Percentiles rank a stretch among this genome's conserved stretches.
phyloP scores from a whole-genome alignment of 2,329 filamentous ascomycete species.

The Arachnomyces sp. region DNA sequence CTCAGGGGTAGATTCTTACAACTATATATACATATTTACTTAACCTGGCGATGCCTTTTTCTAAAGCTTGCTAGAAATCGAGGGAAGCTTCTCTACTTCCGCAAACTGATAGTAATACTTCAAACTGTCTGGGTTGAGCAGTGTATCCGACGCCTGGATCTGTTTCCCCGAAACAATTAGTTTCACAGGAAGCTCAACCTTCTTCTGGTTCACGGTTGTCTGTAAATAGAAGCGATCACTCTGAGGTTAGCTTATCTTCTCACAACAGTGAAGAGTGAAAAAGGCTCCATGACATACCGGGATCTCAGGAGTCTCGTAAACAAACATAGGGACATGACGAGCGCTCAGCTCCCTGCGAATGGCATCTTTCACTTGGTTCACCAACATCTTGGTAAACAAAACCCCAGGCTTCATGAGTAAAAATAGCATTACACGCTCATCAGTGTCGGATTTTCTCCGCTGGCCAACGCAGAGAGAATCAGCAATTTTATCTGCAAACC shows the following conservation, averaged over 20 bases:
- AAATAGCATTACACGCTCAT: conserved; percentile 55
- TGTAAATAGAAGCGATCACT: conserved; percentile 26
- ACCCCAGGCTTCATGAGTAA: conserved; percentile 53
- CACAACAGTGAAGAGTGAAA: background rate
- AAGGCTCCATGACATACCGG: too few species aligned
- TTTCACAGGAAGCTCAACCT: conserved; percentile 78
- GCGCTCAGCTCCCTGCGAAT: conserved; percentile 62
- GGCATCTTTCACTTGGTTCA: conserved; percentile 52
- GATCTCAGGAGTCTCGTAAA: conserved; percentile 75
- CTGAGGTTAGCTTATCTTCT: background rate
- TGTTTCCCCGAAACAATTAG: conserved; percentile 70
- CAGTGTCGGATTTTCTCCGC: conserved; percentile 51
- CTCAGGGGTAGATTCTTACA: too few species aligned
- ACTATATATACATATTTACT: too few species aligned
- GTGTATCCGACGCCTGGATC: conserved; percentile 67
- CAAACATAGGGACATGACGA: conserved; percentile 67
- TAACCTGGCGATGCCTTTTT: too few species aligned
- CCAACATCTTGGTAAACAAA: conserved; percentile 48
- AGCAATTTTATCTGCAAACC: conserved; percentile 55
- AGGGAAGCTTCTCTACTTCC: conserved; percentile 59
- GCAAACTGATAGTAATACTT: conserved; percentile 75
- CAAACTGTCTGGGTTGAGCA: conserved; percentile 68
- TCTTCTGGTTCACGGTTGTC: conserved; percentile 78
- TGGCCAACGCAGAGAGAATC: conserved; percentile 79
- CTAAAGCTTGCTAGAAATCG: too few species aligned